Conservation (phyloP, 495 filamentous ascomycete species). For the Penicillium pulvis region DNA sequence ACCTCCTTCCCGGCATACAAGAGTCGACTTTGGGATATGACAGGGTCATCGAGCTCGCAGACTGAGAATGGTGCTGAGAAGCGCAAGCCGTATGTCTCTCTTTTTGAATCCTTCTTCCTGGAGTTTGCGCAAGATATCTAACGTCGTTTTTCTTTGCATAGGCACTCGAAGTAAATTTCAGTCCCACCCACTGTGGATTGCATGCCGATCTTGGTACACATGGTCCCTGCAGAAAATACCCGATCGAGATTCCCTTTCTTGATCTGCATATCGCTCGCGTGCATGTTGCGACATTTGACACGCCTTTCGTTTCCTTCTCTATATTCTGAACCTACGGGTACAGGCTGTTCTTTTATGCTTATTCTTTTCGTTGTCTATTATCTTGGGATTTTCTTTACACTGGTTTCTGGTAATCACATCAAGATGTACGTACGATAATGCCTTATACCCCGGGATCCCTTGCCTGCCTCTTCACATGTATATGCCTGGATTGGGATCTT, state of each 20-base stretch:
- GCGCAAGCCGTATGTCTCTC: constrained; percentile 33
- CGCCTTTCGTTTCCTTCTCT: neutral
- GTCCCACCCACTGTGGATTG: neutral
- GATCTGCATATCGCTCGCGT: neutral
- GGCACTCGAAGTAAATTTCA: neutral
- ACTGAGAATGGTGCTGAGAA: constrained; percentile 28
- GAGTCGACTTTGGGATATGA: constrained; percentile 58
- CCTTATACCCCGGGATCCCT: constrained; percentile 11
- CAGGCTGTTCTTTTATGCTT: neutral
- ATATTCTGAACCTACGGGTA: neutral
- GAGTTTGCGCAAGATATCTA: neutral
- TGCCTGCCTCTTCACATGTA: neutral
- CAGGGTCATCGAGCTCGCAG: constrained; percentile 15
- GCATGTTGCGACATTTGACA: neutral
- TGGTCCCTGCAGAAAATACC: neutral
- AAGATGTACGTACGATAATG: constrained; percentile 18
- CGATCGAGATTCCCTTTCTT: neutral
- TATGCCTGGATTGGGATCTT: neutral
- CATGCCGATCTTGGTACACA: neutral
- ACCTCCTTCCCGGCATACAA: constrained; percentile 61
- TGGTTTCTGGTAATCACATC: constrained; percentile 7
- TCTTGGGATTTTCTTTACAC: neutral
- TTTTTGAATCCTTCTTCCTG: neutral
- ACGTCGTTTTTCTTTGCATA: neutral
- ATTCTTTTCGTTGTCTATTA: constrained; percentile 1